Evolutionary conservation across 495 filamentous ascomycete species (phyloP).

Genomic region (Ramalina peruviana): DNA sequence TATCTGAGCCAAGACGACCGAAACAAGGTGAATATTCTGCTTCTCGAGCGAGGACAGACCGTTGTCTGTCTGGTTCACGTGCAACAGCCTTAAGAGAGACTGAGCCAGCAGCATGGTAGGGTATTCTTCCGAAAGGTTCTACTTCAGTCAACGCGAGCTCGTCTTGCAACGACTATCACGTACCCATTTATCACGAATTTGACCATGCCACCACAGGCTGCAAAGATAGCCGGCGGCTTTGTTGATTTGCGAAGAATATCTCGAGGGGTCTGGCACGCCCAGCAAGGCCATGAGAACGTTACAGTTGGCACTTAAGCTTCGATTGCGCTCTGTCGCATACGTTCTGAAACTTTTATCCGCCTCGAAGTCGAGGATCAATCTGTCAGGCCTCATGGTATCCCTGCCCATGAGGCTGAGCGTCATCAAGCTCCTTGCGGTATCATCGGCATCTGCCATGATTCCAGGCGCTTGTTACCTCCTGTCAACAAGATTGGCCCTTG

Average conservation of each 20-base stretch:
- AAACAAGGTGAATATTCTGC: too few relatives aligned
- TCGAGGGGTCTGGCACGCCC: slow-evolving; percentile 1
- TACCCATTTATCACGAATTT: slow-evolving; percentile 19
- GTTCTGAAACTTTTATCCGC: slow-evolving; percentile 22
- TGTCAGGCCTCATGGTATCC: slow-evolving; percentile 4
- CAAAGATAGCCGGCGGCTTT: slow-evolving; percentile 18
- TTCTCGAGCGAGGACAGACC: not conserved
- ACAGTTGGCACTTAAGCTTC: slow-evolving; percentile 29
- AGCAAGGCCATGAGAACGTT: slow-evolving; percentile 26
- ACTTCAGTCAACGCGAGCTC: not conserved
- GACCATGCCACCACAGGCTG: slow-evolving; percentile 14
- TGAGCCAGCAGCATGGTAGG: slow-evolving; percentile 14
- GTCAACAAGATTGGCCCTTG: not conserved
- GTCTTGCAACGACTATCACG: not conserved
- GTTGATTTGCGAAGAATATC: slow-evolving; percentile 10
- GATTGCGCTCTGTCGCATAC: slow-evolving; percentile 23
- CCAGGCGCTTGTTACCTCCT: slow-evolving; percentile 3
- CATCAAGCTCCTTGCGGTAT: slow-evolving; percentile 29
- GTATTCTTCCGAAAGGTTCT: slow-evolving; percentile 16
- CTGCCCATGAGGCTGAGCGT: slow-evolving; percentile 18
- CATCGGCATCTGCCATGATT: slow-evolving; percentile 31
- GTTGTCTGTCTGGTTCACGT: slow-evolving; percentile 11
- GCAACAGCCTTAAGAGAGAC: slow-evolving; percentile 12
- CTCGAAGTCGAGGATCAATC: slow-evolving; percentile 23
- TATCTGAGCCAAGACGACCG: not conserved